Percentiles rank a stretch among this genome's conserved stretches.
Evolutionary conservation across 495 filamentous ascomycete species (phyloP).

Genomic region (Margaritispora aquatica): DNA sequence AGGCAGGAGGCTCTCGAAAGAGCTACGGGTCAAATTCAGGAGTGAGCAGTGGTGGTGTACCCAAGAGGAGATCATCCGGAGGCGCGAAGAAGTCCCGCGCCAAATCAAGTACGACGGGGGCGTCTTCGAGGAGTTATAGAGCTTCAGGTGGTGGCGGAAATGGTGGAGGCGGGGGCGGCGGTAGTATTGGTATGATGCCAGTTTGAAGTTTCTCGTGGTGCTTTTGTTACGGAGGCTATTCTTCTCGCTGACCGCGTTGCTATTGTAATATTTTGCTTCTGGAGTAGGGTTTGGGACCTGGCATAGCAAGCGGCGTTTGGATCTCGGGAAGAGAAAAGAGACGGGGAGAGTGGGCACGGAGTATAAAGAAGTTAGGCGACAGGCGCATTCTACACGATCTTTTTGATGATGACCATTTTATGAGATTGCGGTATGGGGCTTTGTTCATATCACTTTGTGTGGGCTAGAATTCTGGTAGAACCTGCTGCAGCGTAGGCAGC

Average conservation of each 20-base stretch:
- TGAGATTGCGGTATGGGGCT: no score
- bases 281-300: not conserved
- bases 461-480: no score
- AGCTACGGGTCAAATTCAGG: conserved; percentile 4
- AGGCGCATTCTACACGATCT: no score
- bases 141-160: conserved; percentile 7
- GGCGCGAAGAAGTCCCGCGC: conserved; percentile 1
- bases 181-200: conserved; percentile 20
- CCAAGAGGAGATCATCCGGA: conserved; percentile 7
- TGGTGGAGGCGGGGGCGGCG: conserved; percentile 1
- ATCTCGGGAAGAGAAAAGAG: not conserved
- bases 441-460: no score
- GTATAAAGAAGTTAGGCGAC: no score
- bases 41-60: conserved; percentile 4
- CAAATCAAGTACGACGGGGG: not conserved
- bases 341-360: no score
- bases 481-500: no score
- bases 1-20: not conserved
- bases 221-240: not conserved
- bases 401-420: no score
- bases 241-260: not conserved
- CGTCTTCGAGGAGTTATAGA: not conserved
- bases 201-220: not conserved
- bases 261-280: not conserved
- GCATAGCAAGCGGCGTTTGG: not conserved